A percentile compares a stretch with the other conserved stretches of the same genome.
phyloP scores from a whole-genome alignment of 192 early-diverging fungal species.

The Backusella tarrabulga region DNA sequence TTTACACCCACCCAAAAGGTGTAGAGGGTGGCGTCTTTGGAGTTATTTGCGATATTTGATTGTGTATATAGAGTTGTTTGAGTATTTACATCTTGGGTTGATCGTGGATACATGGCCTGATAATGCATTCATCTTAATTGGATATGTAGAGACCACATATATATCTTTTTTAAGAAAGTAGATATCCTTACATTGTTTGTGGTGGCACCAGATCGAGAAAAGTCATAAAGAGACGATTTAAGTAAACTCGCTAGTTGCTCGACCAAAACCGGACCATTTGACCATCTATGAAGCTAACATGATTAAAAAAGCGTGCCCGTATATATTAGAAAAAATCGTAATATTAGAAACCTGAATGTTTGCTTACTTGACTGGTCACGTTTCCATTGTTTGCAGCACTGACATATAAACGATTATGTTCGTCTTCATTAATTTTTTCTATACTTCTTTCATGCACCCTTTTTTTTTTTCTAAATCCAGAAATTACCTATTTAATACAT shows the following conservation, averaged over 20 bases:
- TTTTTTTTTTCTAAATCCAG: background rate
- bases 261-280: background rate
- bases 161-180: background rate
- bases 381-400: slow-evolving; percentile 1
- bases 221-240: background rate
- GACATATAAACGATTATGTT: background rate
- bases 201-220: background rate
- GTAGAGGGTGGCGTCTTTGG: background rate
- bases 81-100: background rate
- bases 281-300: background rate
- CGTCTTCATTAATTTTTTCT: background rate
- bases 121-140: background rate
- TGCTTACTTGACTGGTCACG: background rate
- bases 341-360: background rate
- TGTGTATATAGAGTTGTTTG: background rate
- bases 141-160: background rate
- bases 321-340: background rate
- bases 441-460: background rate
- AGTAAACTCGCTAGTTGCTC: background rate
- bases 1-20: background rate
- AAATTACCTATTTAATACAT: slow-evolving; percentile 4
- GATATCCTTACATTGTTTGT: background rate
- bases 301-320: background rate
- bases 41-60: background rate
- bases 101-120: background rate